phyloP scores from a whole-genome alignment of 345 rosid species.

The Syzygium grande region DNA sequence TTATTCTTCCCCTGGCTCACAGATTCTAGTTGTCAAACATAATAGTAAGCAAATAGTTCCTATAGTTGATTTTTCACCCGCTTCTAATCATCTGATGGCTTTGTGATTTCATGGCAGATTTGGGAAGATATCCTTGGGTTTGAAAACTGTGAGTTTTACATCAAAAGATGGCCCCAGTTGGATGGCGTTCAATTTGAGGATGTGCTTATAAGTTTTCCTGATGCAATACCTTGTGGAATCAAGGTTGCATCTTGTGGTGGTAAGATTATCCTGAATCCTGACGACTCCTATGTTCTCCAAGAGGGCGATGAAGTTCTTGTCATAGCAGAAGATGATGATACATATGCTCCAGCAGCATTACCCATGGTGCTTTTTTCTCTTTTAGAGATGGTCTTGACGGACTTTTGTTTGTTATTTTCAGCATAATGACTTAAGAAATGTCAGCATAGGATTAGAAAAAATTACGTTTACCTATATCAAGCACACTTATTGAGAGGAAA shows the following conservation, averaged over 20 bases:
- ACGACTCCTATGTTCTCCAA: conserved; percentile 52
- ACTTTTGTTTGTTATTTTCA: not conserved
- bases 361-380: conserved; percentile 59
- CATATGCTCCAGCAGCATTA: conserved; percentile 49
- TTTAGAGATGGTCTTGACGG: not conserved
- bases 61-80: not conserved
- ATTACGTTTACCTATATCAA: not conserved
- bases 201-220: conserved; percentile 66
- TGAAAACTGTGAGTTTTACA: conserved; percentile 74
- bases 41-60: not conserved
- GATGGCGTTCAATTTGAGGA: conserved; percentile 66
- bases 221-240: conserved; percentile 73
- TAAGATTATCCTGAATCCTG: conserved; percentile 63
- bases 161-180: conserved; percentile 59
- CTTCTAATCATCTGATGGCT: not conserved
- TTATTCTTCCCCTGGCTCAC: not conserved
- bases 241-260: conserved; percentile 65
- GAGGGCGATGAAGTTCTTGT: conserved; percentile 76
- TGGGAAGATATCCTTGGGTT: conserved; percentile 81
- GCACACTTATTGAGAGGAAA: not conserved
- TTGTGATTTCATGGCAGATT: conserved; percentile 26
- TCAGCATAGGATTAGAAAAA: not conserved
- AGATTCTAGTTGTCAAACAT: not conserved
- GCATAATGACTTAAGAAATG: not conserved
- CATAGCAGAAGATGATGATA: conserved; percentile 76